Evolutionary conservation across 139 green algal genomes (phyloP).

Genomic region (Tetraselmis chui): DNA sequence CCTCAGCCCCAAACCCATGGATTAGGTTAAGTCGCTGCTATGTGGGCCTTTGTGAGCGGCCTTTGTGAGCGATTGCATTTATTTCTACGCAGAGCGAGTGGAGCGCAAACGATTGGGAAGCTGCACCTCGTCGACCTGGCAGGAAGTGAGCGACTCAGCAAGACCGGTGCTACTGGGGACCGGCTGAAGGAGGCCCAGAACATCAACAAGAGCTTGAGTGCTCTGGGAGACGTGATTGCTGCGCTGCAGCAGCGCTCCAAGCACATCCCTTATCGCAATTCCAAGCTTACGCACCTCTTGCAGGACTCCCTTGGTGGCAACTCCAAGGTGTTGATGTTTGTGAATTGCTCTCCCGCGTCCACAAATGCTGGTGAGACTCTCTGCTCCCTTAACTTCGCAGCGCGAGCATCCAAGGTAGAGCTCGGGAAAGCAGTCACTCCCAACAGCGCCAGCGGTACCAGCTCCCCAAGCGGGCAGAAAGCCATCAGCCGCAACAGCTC

Average conservation of each 20-base stretch:
- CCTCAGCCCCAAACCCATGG: no score
- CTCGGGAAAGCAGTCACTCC: slow-evolving; percentile 9
- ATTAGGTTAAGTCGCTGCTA: no score
- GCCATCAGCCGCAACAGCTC: neutral
- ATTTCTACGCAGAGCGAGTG: neutral
- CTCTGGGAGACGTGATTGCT: slow-evolving; percentile 63
- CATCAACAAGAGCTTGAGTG: slow-evolving; percentile 68
- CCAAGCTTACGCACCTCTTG: slow-evolving; percentile 16
- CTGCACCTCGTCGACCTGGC: slow-evolving; percentile 33
- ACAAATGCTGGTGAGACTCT: slow-evolving; percentile 50
- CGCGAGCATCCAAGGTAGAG: slow-evolving; percentile 46
- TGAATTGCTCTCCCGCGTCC: slow-evolving; percentile 23
- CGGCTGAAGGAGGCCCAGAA: slow-evolving; percentile 70
- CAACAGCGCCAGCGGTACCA: neutral
- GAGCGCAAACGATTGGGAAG: slow-evolving; percentile 24
- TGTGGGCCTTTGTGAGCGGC: no score
- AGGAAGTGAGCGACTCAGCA: slow-evolving; percentile 27
- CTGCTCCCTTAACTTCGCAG: slow-evolving; percentile 61
- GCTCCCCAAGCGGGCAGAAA: neutral
- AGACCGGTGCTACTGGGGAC: slow-evolving; percentile 39
- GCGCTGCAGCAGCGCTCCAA: slow-evolving; percentile 46
- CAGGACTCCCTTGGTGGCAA: slow-evolving; percentile 53
- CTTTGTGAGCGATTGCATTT: no score
- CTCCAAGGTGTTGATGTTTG: slow-evolving; percentile 39
- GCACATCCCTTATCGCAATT: slow-evolving; percentile 55